Conservation (phyloP, 805 yeast species). For the Yamadazyma kitorensis region DNA sequence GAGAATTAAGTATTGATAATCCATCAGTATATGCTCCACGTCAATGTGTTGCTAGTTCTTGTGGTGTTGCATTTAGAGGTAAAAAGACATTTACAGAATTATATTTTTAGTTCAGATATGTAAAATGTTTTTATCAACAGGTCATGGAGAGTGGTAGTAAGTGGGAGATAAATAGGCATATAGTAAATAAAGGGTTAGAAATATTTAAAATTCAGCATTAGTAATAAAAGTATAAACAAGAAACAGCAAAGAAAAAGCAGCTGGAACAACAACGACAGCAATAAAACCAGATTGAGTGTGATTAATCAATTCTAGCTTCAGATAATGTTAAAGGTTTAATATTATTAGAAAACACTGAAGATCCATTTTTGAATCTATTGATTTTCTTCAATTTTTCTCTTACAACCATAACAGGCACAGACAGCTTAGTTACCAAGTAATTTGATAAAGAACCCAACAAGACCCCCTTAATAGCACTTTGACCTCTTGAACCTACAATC, state of each 20-base stretch:
- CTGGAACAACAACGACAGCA: too few relatives aligned
- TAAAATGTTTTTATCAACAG: too few relatives aligned
- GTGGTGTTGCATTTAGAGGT: constrained; percentile 44
- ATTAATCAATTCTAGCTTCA: constrained; percentile 45
- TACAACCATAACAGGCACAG: constrained; percentile 81
- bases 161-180: too few relatives aligned
- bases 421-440: constrained; percentile 65
- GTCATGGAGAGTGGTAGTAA: too few relatives aligned
- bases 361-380: constrained; percentile 50
- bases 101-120: constrained; percentile 28
- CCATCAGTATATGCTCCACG: constrained; percentile 51
- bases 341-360: constrained; percentile 53
- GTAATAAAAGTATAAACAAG: too few relatives aligned
- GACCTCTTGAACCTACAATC: constrained; percentile 74
- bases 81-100: constrained; percentile 54
- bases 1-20: constrained; percentile 22
- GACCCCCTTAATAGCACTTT: constrained; percentile 69
- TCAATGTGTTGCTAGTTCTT: constrained; percentile 53
- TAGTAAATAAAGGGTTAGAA: too few relatives aligned
- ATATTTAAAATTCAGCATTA: too few relatives aligned
- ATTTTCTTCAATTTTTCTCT: constrained; percentile 68
- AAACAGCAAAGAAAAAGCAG: too few relatives aligned
- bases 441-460: constrained; percentile 71
- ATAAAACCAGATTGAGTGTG: too few relatives aligned
- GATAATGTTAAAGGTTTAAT: constrained; percentile 49